Evolutionary conservation across 768 basidiomycete species (phyloP), one percentile per base, ranked within the genome.

Genomic region (Lentinula sp.): DNA sequence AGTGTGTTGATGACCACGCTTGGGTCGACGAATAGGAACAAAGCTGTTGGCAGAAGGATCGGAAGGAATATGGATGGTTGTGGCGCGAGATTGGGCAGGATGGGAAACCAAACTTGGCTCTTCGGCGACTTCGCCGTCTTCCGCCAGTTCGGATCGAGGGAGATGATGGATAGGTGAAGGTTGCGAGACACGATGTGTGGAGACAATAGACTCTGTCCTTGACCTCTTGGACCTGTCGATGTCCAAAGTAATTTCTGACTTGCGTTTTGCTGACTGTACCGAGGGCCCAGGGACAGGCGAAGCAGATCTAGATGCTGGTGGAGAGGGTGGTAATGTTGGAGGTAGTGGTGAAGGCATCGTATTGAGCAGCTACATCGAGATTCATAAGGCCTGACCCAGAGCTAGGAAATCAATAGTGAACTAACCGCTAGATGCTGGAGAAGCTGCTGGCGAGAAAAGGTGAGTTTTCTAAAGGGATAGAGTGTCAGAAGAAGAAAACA

Each of bases 11-110:
- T 55, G 55, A 63, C 87, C 85, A 54, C 85, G 84, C 67, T 84
- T 84, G 6, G 88, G 87, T 11, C 87, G 79, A 53, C 86, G 82
- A 61, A 89, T 80, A 61, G 88, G 88, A 18, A 85, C 80, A 69
- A 51, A 52, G 50, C 72, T 69, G 72, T 66, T 66, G 67, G 73
- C 62, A 71, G 67, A 32, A 35, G 46, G 13, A 35, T 48, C 67
- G 66, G 32, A 10, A 10, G 35, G 13, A 70, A 43, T 69, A 69
- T 51, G 70, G 62, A 51, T 68, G 62, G 55, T n/a, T 63, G 64
- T 46, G 55, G 63, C 23, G 57, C 39, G 49, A 63, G 64, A 60
- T 46, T 61, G 57, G 40, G 18, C 70, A 62, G 61, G 65, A 67
- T 59, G 62, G 66, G 60, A 66, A 67, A 62, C 60, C 21, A 23